A percentile compares a stretch with the other conserved stretches of the same genome.
Conservation (phyloP, 345 rosid genomes). For the Murraya koenigii region DNA sequence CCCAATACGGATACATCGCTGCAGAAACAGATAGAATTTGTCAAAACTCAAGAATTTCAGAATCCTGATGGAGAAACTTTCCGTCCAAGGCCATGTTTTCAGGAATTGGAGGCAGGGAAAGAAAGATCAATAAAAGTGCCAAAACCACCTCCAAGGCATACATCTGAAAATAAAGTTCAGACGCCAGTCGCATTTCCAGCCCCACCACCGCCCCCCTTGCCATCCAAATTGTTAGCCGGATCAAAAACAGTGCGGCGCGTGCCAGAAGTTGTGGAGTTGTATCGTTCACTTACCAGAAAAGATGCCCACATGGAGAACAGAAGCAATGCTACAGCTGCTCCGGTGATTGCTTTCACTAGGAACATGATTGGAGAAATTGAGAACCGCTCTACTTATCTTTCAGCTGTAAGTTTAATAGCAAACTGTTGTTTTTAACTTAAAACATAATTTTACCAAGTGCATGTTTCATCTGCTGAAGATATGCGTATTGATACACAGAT, state of each 20-base stretch:
- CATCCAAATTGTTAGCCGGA: slow-evolving; percentile 47
- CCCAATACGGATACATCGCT: slow-evolving; percentile 35
- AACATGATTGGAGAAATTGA: slow-evolving; percentile 98
- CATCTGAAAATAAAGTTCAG: slow-evolving; percentile 25
- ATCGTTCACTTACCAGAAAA: slow-evolving; percentile 72
- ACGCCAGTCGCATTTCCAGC: slow-evolving; percentile 28
- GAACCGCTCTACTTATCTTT: slow-evolving; percentile 81
- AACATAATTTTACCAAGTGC: not conserved
- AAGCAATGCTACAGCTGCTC: slow-evolving; percentile 34
- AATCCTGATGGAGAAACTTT: slow-evolving; percentile 24
- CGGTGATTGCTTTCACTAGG: slow-evolving; percentile 38
- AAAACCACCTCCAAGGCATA: slow-evolving; percentile 37
- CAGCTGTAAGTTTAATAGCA: slow-evolving; percentile 64
- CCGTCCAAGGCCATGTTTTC: slow-evolving; percentile 16
- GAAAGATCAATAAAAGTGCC: slow-evolving; percentile 29
- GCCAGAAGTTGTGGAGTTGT: slow-evolving; percentile 80
- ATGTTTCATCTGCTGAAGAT: not conserved
- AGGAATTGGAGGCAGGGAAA: slow-evolving; percentile 22
- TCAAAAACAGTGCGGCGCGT: slow-evolving; percentile 66
- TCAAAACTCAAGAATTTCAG: slow-evolving; percentile 32
- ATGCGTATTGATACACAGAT: slow-evolving; percentile 41
- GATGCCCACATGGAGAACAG: slow-evolving; percentile 51
- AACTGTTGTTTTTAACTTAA: not conserved
- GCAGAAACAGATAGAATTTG: slow-evolving; percentile 43
- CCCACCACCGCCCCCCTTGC: slow-evolving; percentile 81